These are phyloP conservation scores for Blastomyces parvus DNA, from an alignment of 2,329 filamentous ascomycete genomes.

Conservation along the genomic window DNA sequence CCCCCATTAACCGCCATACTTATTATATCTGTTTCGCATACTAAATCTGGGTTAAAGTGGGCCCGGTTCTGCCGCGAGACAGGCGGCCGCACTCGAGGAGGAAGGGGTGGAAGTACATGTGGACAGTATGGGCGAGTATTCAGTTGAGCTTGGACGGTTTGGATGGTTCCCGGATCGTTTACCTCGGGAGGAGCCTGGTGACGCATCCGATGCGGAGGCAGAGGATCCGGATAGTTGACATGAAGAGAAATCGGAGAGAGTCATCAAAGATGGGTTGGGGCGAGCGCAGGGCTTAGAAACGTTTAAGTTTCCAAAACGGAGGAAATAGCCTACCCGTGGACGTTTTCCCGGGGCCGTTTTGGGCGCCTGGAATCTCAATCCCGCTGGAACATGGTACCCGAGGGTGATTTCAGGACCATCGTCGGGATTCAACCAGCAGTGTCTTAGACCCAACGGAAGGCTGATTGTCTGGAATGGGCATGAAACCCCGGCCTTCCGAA, in stretches of 20 bases:
- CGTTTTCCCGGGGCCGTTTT: neutral
- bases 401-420: no score
- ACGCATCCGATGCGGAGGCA: slow-evolving; percentile 10
- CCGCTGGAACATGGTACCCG: neutral
- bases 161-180: slow-evolving; percentile 44
- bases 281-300: no score
- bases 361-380: neutral
- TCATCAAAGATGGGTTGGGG: neutral
- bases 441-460: neutral
- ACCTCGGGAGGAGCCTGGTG: slow-evolving; percentile 36
- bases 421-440: neutral
- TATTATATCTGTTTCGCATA: neutral
- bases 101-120: slow-evolving; percentile 36
- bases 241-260: neutral
- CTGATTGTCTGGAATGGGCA: neutral
- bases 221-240: neutral
- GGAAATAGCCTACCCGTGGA: no score
- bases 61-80: slow-evolving; percentile 35
- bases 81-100: slow-evolving; percentile 32
- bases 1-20: neutral
- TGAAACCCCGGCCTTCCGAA: no score
- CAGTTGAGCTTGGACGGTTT: slow-evolving; percentile 34
- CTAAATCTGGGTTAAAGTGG: slow-evolving; percentile 22
- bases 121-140: slow-evolving; percentile 37
- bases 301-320: no score